Conservation (phyloP, 148 eudicot species). For the Silene latifolia region DNA sequence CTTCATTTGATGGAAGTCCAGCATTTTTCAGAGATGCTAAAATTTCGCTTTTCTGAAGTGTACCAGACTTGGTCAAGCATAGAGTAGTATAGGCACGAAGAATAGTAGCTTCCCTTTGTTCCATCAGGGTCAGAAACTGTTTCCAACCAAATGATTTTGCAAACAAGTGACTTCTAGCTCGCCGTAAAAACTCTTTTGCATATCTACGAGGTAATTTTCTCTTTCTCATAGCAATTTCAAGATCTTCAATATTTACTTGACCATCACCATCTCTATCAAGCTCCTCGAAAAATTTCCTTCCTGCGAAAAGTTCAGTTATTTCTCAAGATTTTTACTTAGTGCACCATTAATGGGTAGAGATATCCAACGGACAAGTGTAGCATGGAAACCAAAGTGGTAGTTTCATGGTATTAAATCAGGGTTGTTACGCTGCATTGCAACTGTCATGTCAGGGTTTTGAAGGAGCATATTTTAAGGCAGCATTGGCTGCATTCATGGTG, state of each 20-base stretch:
- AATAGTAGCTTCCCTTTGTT: slow-evolving; percentile 94
- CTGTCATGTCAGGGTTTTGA: background rate
- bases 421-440: background rate
- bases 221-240: slow-evolving; percentile 84
- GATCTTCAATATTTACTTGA: slow-evolving; percentile 85
- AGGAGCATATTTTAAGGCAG: background rate
- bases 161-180: slow-evolving; percentile 79
- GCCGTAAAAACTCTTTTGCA: slow-evolving; percentile 76
- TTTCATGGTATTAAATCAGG: background rate
- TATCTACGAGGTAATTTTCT: slow-evolving; percentile 82
- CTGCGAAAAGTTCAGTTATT: slow-evolving; percentile 34
- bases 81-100: slow-evolving; percentile 96
- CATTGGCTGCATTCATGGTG: background rate
- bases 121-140: slow-evolving; percentile 85
- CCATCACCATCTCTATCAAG: slow-evolving; percentile 98
- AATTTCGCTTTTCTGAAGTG: slow-evolving; percentile 86
- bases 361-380: background rate
- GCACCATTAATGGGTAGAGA: background rate
- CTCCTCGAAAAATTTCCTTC: slow-evolving; percentile 90
- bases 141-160: slow-evolving; percentile 96
- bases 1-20: slow-evolving; percentile 97
- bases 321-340: background rate
- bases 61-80: slow-evolving; percentile 94
- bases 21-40: slow-evolving; percentile 82
- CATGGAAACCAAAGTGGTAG: background rate